Conservation (phyloP, 495 filamentous ascomycete species). For the Aspergillus carlsbadensis region DNA sequence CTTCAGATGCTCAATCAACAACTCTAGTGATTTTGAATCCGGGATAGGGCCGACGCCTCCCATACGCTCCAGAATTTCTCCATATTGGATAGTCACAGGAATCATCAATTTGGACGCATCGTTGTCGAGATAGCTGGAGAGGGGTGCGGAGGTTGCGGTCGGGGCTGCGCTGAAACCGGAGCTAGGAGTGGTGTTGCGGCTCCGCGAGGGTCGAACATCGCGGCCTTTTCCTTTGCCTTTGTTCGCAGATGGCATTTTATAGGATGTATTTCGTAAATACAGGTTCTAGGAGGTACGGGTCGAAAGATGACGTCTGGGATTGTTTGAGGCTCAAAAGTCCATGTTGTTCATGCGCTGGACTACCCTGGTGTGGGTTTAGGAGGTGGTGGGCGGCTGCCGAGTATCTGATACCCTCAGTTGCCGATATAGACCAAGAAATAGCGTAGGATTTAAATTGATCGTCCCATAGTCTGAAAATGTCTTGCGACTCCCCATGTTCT, state of each 20-base stretch:
- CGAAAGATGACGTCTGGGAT: neutral
- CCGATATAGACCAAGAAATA: neutral
- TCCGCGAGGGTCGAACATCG: slow-evolving; percentile 70
- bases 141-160: slow-evolving; percentile 44
- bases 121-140: slow-evolving; percentile 57
- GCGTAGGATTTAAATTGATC: neutral
- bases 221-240: slow-evolving; percentile 80
- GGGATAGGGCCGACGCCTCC: slow-evolving; percentile 66
- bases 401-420: neutral
- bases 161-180: slow-evolving; percentile 52
- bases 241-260: slow-evolving; percentile 46
- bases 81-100: slow-evolving; percentile 60
- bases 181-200: slow-evolving; percentile 82
- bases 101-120: slow-evolving; percentile 62
- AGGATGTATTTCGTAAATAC: neutral
- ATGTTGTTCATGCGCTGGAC: slow-evolving; percentile 9
- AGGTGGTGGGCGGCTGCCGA: neutral
- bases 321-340: slow-evolving; percentile 13
- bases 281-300: neutral
- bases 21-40: slow-evolving; percentile 70
- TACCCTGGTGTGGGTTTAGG: neutral
- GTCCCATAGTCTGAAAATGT: neutral
- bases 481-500: neutral
- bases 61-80: slow-evolving; percentile 69
- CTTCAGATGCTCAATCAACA: slow-evolving; percentile 65